Base-by-base conservation (phyloP, 1,284 basidiomycete genomes). In the Omphalotus olearius region DNA sequence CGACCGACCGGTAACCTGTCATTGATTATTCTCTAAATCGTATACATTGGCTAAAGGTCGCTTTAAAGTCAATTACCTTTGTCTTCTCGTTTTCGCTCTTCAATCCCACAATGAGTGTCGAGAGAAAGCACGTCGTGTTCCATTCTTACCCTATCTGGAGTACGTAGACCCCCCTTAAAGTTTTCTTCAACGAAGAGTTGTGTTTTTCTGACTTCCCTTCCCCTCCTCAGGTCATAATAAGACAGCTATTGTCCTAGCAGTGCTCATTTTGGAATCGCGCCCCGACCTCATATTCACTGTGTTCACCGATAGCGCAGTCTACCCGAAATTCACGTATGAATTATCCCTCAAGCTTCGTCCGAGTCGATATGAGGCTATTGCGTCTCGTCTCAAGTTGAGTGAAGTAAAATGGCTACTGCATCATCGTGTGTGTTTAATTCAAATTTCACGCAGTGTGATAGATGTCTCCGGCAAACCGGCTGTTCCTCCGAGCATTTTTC, bases 181-280 rank as follows among this genome's bases (percentile, higher is more conserved):
- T 10, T 33, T 3, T 25, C 17, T n/a, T 3, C 6, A 39, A 4
- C 10, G 16, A 11, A 2, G 2, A n/a, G n/a, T n/a, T n/a, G n/a
- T n/a, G n/a, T n/a, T 40, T n/a, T 23, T 10, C n/a, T 23, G 17
- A n/a, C 23, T 28, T 3, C n/a, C n/a, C n/a, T n/a, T 49, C 16
- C 4, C 18, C 14, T 14, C 2, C 30, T 48, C 30, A 51, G 50
- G 50, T 37, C 51, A 53, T 30, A 44, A 48, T 23, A 53, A 53
- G 26, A 45, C 51, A 11, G 17, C 48, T 26, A 35, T 40, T 23
- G 40, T 47, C 9, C 14, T 49, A 17, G 46, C 46, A 18, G 39
- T 43, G 4, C 17, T 48, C n/a, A 44, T 48, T 14, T 37, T 47
- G 5, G 45, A 37, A 16, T 14, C 6, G 5, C 45, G 37, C 10